phyloP scores from a whole-genome alignment of 441 rosid species.

The Cnidoscolus chayamansa region DNA sequence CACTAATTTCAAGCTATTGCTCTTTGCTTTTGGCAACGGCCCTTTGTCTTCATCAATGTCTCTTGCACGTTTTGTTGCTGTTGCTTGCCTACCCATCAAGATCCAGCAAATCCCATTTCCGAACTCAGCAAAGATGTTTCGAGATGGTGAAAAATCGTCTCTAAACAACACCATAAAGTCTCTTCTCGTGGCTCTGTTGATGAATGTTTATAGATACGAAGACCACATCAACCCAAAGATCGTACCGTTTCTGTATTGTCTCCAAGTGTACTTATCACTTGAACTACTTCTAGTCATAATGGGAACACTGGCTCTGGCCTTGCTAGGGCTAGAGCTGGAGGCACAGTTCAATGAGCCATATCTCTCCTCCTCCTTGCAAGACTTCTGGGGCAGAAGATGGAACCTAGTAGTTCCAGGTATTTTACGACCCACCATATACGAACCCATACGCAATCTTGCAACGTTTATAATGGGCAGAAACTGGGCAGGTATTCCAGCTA shows the following conservation, averaged over 20 bases:
- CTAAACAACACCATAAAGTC: conserved; percentile 25
- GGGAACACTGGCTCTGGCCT: conserved; percentile 31
- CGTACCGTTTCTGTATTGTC: conserved; percentile 29
- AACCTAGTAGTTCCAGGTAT: conserved; percentile 55
- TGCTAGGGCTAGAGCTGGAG: conserved; percentile 44
- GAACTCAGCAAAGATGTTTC: not conserved
- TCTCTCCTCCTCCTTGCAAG: conserved; percentile 67
- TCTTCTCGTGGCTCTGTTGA: conserved; percentile 22
- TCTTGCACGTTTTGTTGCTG: conserved; percentile 43
- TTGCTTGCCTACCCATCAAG: conserved; percentile 59
- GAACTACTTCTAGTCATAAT: conserved; percentile 19
- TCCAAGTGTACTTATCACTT: conserved; percentile 36
- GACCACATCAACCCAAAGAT: conserved; percentile 28
- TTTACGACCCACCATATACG: conserved; percentile 53
- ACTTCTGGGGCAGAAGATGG: conserved; percentile 88
- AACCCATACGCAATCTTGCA: conserved; percentile 36
- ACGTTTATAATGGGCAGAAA: conserved; percentile 9
- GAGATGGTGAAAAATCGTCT: conserved; percentile 22
- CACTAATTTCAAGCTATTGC: conserved; percentile 64
- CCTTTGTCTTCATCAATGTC: conserved; percentile 40
- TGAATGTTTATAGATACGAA: conserved; percentile 8
- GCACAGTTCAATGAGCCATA: conserved; percentile 66
- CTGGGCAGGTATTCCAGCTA: conserved; percentile 32
- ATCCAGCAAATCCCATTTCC: conserved; percentile 19
- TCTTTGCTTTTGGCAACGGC: conserved; percentile 51